Evolutionary conservation across 2,329 filamentous ascomycete species (phyloP).

Genomic region (Aciculosporium take): DNA sequence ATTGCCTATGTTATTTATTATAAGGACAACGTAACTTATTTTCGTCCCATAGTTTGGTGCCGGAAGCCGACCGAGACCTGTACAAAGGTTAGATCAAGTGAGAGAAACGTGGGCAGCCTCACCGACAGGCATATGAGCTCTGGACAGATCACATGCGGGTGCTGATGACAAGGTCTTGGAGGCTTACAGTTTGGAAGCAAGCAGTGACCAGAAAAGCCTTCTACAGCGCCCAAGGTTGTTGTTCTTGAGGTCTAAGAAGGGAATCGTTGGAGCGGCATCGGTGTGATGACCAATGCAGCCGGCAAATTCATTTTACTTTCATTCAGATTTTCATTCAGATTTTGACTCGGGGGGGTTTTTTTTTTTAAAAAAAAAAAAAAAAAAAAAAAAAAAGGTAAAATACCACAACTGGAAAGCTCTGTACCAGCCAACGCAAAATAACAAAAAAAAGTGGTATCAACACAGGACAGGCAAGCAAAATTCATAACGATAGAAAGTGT

Average conservation of each 20-base stretch:
- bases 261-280: conserved; percentile 30
- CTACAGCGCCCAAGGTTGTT: conserved; percentile 25
- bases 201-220: conserved; percentile 45
- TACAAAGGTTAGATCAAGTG: not conserved
- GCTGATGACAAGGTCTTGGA: conserved; percentile 26
- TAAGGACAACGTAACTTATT: conserved; percentile 68
- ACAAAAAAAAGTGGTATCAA: conserved; percentile 7
- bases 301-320: too few relatives aligned
- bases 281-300: too few relatives aligned
- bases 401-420: not conserved
- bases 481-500: not conserved
- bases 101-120: not conserved
- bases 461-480: not conserved
- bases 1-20: conserved; percentile 86
- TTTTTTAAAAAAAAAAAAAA: not conserved
- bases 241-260: conserved; percentile 21
- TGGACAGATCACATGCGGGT: conserved; percentile 40
- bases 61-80: conserved; percentile 46
- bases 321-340: too few relatives aligned
- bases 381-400: conserved; percentile 6
- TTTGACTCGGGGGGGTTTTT: too few relatives aligned
- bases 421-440: not conserved
- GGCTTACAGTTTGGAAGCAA: conserved; percentile 40
- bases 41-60: conserved; percentile 42
- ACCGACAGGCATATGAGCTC: conserved; percentile 37